A percentile compares a stretch with the other conserved stretches of the same genome.
Evolutionary conservation across 805 yeast genomes (phyloP).

Genomic region (Jamesozyma lodderae): DNA sequence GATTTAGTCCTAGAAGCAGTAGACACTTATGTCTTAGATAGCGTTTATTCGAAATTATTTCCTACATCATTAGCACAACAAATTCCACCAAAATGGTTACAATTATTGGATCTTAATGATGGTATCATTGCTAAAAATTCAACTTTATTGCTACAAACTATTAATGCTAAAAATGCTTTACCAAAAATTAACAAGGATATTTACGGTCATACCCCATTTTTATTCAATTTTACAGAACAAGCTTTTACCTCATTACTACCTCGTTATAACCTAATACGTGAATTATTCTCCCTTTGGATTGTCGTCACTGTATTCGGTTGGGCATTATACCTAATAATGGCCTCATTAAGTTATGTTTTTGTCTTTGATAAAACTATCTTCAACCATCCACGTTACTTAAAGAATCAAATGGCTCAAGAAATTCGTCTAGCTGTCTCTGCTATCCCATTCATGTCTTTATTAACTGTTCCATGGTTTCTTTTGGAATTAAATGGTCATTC

Average conservation of each 20-base stretch:
- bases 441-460: slow-evolving; percentile 79
- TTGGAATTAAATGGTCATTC: slow-evolving; percentile 80
- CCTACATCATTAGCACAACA: slow-evolving; percentile 45
- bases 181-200: slow-evolving; percentile 32
- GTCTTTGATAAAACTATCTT: slow-evolving; percentile 83
- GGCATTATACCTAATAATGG: slow-evolving; percentile 67
- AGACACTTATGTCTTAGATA: slow-evolving; percentile 70
- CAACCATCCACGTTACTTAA: slow-evolving; percentile 92
- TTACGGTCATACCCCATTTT: slow-evolving; percentile 54
- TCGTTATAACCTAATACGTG: slow-evolving; percentile 68
- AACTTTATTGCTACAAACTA: slow-evolving; percentile 16
- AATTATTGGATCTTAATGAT: slow-evolving; percentile 15
- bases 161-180: slow-evolving; percentile 9
- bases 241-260: slow-evolving; percentile 61
- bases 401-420: slow-evolving; percentile 85
- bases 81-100: slow-evolving; percentile 24
- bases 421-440: slow-evolving; percentile 69
- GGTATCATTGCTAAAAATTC: slow-evolving; percentile 16
- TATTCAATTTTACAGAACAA: slow-evolving; percentile 46
- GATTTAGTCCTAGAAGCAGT: slow-evolving; percentile 80
- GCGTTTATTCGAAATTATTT: slow-evolving; percentile 55
- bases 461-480: slow-evolving; percentile 87
- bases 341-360: slow-evolving; percentile 64
- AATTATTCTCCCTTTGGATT: slow-evolving; percentile 52
- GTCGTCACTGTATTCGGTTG: slow-evolving; percentile 79